phyloP scores from a whole-genome alignment of 148 eudicot species.

The Rhododendron henanense region DNA sequence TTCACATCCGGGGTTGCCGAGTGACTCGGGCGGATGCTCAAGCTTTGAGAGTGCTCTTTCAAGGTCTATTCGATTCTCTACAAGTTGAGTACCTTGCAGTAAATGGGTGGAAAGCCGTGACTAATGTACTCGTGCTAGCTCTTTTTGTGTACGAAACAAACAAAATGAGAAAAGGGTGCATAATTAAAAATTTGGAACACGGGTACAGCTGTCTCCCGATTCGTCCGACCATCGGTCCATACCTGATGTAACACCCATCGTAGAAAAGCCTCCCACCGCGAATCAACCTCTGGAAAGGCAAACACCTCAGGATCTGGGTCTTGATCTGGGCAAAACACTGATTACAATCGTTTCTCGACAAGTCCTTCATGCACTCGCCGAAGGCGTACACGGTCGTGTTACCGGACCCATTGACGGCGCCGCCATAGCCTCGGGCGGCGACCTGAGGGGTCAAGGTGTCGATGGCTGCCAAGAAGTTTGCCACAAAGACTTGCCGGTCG shows the following conservation, averaged over 20 bases:
- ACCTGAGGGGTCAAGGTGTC: conserved; percentile 25
- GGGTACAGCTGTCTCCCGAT: too few species aligned
- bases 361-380: conserved; percentile 36
- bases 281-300: conserved; percentile 28
- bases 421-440: conserved; percentile 16
- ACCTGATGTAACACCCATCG: conserved; percentile 49
- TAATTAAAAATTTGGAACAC: too few species aligned
- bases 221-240: conserved; percentile 1
- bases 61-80: too few species aligned
- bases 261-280: conserved; percentile 34
- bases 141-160: too few species aligned
- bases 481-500: conserved; percentile 26
- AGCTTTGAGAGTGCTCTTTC: too few species aligned
- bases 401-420: conserved; percentile 16
- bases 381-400: conserved; percentile 27
- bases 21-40: too few species aligned
- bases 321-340: conserved; percentile 34
- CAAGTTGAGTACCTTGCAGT: too few species aligned
- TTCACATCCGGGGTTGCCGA: too few species aligned
- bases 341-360: conserved; percentile 25
- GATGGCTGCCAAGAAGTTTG: conserved; percentile 32
- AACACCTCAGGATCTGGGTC: conserved; percentile 22
- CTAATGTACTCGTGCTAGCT: too few species aligned
- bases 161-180: too few species aligned
- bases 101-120: too few species aligned